Base-by-base conservation (phyloP, 768 basidiomycete species). In the Tylopilus sp. region DNA sequence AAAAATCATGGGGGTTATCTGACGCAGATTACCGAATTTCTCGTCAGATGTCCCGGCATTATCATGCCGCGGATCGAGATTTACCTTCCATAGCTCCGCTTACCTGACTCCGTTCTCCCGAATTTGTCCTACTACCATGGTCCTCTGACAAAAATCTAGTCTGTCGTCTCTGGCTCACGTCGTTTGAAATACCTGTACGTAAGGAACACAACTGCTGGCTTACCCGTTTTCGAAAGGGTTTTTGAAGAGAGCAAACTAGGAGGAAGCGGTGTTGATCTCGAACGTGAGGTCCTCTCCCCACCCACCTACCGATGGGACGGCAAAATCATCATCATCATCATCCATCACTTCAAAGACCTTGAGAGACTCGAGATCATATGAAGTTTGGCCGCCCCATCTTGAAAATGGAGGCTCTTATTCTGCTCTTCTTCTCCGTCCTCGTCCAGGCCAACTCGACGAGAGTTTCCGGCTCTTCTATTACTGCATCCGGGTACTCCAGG, bases 241-340 rank as follows among this genome's bases (percentile, higher is more conserved):
- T 69, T 66, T 6, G 59, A 50, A n/a, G 61, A 68, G 9, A 52
- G 64, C 18, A 65, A 68, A 20, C 33, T 47, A 0, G 26, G 30
- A 6, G 59, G 55, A 0, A 25, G 35, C 8, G 57, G 68, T 17
- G 26, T 48, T 1, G 48, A 51, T 1, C 59, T 75, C 13, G n/a
- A n/a, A n/a, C n/a, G n/a, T n/a, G 69, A 69, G 17, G 51, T 53
- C 0, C 57, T 70, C 13, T 61, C 73, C 31, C 59, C 71, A 12
- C 70, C 74, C 42, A 53, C 69, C n/a, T 64, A 69, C 35, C 62
- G 62, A 44, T 79, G 78, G 78, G 76, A 78, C 51, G 65, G 73
- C 39, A 76, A 79, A 55, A 69, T 78, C 9, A 55, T 79, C 18
- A 68, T 73, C 35, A 74, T 74, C 6, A 55, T 76, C 21, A 63